Evolutionary conservation across 768 basidiomycete genomes (phyloP).

Genomic region (Suillus ampliporus): DNA sequence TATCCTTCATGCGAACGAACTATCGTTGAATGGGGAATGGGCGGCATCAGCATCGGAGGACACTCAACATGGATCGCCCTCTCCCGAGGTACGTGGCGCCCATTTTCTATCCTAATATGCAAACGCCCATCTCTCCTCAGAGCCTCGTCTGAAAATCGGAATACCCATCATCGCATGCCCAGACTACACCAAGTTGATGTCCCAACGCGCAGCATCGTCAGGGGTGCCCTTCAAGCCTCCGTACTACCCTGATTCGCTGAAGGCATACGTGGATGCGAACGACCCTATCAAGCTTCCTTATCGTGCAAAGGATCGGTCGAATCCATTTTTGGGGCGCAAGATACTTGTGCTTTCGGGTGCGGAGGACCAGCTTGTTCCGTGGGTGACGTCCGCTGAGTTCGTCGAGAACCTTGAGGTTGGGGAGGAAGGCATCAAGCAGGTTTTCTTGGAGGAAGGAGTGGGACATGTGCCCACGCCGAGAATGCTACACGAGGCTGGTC

Average conservation of each 20-base stretch:
- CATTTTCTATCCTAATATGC: not conserved
- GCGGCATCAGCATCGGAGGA: conserved; percentile 83
- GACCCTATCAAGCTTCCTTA: conserved; percentile 56
- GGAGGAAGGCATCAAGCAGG: conserved; percentile 56
- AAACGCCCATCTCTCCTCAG: conserved; percentile 30
- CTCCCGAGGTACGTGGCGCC: conserved; percentile 44
- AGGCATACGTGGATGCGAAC: conserved; percentile 48
- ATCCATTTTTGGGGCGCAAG: conserved; percentile 74
- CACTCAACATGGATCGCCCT: conserved; percentile 82
- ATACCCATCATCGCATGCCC: conserved; percentile 74
- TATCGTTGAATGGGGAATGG: conserved; percentile 71
- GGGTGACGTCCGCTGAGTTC: conserved; percentile 59
- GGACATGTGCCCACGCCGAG: conserved; percentile 66
- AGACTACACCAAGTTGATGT: conserved; percentile 63
- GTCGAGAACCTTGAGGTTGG: conserved; percentile 62
- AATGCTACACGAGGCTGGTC: conserved; percentile 59
- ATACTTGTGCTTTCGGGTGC: conserved; percentile 74
- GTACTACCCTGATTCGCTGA: conserved; percentile 60
- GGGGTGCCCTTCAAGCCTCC: conserved; percentile 55
- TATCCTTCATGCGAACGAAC: conserved; percentile 68
- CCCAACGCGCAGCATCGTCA: conserved; percentile 53
- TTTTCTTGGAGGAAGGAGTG: conserved; percentile 56
- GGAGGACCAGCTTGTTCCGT: conserved; percentile 71
- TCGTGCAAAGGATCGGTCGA: conserved; percentile 41
- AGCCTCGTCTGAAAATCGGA: conserved; percentile 50